These are phyloP conservation scores for Cardiospermum halicacabum DNA, from an alignment of 345 rosid species.

Conservation along the genomic window DNA sequence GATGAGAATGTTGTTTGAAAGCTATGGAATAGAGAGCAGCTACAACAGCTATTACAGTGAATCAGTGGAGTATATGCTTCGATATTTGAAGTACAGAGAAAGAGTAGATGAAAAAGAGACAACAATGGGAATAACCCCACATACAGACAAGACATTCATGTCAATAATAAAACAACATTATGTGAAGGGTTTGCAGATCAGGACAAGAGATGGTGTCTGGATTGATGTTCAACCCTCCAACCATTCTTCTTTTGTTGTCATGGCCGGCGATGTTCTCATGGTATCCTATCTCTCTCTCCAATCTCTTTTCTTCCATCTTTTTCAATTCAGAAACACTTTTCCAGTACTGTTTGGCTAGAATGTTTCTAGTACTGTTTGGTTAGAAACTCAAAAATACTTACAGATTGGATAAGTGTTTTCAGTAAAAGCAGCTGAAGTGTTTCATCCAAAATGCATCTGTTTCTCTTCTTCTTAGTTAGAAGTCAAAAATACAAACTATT, in stretches of 20 bases:
- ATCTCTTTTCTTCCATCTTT: not conserved
- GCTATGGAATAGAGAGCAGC: slow-evolving; percentile 36
- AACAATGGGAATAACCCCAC: slow-evolving; percentile 30
- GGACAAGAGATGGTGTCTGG: slow-evolving; percentile 38
- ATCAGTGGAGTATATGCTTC: slow-evolving; percentile 37
- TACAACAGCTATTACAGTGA: slow-evolving; percentile 28
- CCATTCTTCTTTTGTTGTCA: slow-evolving; percentile 44
- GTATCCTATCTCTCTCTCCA: slow-evolving; percentile 14
- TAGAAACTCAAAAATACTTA: no score
- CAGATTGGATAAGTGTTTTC: no score
- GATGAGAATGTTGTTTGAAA: slow-evolving; percentile 51
- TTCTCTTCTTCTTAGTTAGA: no score
- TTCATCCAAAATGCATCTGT: no score
- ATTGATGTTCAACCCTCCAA: slow-evolving; percentile 33
- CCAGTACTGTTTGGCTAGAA: not conserved
- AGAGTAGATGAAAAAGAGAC: slow-evolving; percentile 20
- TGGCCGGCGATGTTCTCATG: slow-evolving; percentile 55
- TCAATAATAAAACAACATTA: slow-evolving; percentile 55
- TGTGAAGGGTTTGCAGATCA: slow-evolving; percentile 48
- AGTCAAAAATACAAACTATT: no score
- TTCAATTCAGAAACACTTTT: no score
- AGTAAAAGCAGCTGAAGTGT: no score
- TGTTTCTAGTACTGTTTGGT: no score
- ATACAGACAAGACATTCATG: slow-evolving; percentile 54
- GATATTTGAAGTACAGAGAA: slow-evolving; percentile 42